phyloP scores from a whole-genome alignment of 2,329 filamentous ascomycete species.

The Neofusicoccum parvum region DNA sequence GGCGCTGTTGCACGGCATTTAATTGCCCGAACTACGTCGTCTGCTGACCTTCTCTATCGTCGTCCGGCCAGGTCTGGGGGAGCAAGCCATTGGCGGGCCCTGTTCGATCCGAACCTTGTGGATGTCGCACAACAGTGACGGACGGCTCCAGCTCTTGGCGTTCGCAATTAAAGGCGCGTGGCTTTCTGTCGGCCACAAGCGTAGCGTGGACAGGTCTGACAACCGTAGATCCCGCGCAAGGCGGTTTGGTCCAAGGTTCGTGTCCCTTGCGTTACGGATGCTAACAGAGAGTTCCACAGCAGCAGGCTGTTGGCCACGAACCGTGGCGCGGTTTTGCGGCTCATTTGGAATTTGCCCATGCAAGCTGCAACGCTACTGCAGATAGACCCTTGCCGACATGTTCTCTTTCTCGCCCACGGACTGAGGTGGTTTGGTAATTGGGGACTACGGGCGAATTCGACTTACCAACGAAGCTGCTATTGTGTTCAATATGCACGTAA shows the following conservation, averaged over 20 bases:
- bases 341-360: conserved; percentile 22
- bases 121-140: conserved; percentile 19
- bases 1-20: conserved; percentile 9
- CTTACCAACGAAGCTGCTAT: conserved; percentile 69
- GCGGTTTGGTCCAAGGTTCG: conserved; percentile 11
- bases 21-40: conserved; percentile 14
- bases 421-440: conserved; percentile 1
- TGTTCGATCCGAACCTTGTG: background rate
- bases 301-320: background rate
- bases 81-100: conserved; percentile 4
- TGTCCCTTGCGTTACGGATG: conserved; percentile 16
- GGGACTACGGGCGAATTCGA: conserved; percentile 27
- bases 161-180: conserved; percentile 16
- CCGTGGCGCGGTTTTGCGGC: conserved; percentile 18
- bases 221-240: conserved; percentile 13
- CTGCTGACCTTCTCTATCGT: conserved; percentile 19
- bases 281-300: conserved; percentile 1
- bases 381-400: conserved; percentile 19
- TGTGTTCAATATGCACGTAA: conserved; percentile 80
- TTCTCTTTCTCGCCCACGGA: conserved; percentile 7
- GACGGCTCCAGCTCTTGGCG: conserved; percentile 19
- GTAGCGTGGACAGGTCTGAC: conserved; percentile 19
- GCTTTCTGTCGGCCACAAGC: conserved; percentile 11
- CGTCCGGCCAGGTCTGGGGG: background rate
- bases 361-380: conserved; percentile 19